Base-by-base conservation (phyloP, 306 rosid genomes). In the Prunus dulcis region DNA sequence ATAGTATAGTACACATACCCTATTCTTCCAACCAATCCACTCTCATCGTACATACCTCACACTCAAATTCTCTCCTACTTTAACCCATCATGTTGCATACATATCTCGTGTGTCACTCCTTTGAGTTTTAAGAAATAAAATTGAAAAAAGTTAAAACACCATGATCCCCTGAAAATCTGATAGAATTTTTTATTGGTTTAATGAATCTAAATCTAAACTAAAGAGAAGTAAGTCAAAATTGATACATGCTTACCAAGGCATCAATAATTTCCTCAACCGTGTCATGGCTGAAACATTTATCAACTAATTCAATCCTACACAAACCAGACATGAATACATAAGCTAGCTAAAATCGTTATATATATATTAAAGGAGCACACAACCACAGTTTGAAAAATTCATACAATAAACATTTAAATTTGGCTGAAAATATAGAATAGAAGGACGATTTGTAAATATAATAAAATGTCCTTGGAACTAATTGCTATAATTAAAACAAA, bases 221-320 rank as follows among this genome's bases (percentile, higher is more conserved):
- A 70, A 25, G 51, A 81, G 56, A 71, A 46, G 41, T 55, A 65
- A 67, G 66, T 25, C 43, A 15, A 77, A 74, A 75, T 6, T 1
- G 18, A 47, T 6, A 53, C n/a, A 34, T 82, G 68, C 83, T 82
- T 77, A 93, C 98, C 97, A 90, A 67, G 15, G 96, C 80, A 74
- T 89, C 86, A 61, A 92, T 88, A 69, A 95, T 95, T 85, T 95
- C 98, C 82, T 95, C 98, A 58, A 95, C 96, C 17, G 95, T 85
- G 63, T 89, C 96, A 77, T 74, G 92, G 79, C 87, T 3, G 84
- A 95, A 95, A 88, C 95, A 92, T 83, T 86, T 91, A 77, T 92
- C 92, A 38, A 92, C 52, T 70, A 51, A 72, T 85, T 95, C 96
- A 65, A 88, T 82, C 91, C 98, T 95, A 80, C 53, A 81, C 46